Conservation (phyloP, 768 basidiomycete genomes). For the Kwoniella dejecticola region DNA sequence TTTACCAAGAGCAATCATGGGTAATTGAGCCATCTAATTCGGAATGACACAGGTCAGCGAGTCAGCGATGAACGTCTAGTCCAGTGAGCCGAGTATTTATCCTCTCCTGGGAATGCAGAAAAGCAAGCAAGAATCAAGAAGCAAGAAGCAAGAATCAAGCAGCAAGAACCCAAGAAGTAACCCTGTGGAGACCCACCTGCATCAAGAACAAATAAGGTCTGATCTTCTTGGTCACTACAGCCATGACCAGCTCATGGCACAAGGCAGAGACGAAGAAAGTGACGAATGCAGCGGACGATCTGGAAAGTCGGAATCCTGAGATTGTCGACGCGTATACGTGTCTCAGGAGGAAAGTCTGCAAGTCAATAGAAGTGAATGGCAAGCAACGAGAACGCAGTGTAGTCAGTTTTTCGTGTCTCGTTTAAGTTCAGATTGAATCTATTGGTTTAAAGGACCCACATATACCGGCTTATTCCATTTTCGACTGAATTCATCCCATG, state of each 20-base stretch:
- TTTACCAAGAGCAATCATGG: constrained; percentile 79
- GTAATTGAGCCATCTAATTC: constrained; percentile 78
- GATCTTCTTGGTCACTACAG: constrained; percentile 88
- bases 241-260: constrained; percentile 95
- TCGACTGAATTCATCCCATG: constrained; percentile 95
- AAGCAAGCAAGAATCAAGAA: too few relatives aligned
- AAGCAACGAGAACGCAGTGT: background rate
- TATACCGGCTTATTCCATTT: constrained; percentile 99
- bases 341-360: constrained; percentile 67
- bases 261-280: constrained; percentile 90
- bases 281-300: constrained; percentile 78
- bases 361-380: too few relatives aligned
- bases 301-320: constrained; percentile 71
- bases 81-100: too few relatives aligned
- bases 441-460: constrained; percentile 36
- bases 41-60: background rate
- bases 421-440: background rate
- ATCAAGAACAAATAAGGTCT: constrained; percentile 83
- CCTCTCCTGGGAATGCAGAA: too few relatives aligned
- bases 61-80: background rate
- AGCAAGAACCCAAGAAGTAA: background rate
- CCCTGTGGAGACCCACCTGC: constrained; percentile 59
- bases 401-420: background rate
- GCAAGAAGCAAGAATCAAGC: background rate
- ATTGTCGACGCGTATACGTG: constrained; percentile 94